Conservation (phyloP, 176 grass and related monocot genomes). For the Avena atlantica region DNA sequence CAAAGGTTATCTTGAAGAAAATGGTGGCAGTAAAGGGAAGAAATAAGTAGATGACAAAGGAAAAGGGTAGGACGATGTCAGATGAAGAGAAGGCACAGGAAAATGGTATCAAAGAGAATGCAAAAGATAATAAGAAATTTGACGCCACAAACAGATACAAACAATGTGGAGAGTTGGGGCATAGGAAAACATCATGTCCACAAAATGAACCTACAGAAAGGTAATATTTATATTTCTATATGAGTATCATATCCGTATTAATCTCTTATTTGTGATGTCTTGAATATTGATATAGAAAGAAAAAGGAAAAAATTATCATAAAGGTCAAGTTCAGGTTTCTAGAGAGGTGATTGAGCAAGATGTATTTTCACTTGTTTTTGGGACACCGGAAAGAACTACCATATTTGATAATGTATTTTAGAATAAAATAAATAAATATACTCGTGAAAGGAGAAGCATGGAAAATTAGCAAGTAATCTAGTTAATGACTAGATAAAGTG, state of each 20-base stretch:
- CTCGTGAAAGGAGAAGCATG: no score
- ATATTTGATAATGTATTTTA: no score
- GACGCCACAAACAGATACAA: background rate
- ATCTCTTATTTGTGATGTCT: background rate
- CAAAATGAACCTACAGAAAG: no score
- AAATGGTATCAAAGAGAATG: background rate
- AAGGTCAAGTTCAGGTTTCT: no score
- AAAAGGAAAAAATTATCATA: background rate
- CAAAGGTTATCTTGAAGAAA: background rate
- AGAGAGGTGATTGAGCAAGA: no score
- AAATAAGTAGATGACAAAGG: background rate
- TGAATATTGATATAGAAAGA: background rate
- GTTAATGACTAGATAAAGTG: no score
- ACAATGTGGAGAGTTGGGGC: background rate
- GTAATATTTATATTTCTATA: background rate
- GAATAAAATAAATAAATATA: no score
- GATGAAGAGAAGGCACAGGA: background rate
- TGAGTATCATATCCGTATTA: background rate
- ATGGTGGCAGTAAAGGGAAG: background rate
- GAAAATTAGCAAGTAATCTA: no score
- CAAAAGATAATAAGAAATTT: background rate
- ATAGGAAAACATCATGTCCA: no score
- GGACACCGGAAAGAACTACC: no score
- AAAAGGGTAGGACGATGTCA: background rate
- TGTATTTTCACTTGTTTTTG: no score